Evolutionary conservation across 2,329 filamentous ascomycete genomes (phyloP).

Genomic region (Phialemonium atrogriseum): DNA sequence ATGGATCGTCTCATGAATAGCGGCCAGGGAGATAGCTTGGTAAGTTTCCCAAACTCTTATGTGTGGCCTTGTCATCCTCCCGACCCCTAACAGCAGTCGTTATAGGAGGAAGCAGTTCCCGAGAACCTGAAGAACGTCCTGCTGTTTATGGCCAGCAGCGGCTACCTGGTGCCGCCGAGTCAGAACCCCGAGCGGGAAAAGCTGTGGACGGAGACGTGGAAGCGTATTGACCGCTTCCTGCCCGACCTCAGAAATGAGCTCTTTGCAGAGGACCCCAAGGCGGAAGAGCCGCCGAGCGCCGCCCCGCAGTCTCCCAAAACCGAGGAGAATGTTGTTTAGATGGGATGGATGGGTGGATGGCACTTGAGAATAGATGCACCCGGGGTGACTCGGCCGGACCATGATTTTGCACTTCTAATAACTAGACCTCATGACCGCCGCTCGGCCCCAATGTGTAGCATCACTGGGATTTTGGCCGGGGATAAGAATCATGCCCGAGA

Average conservation of each 20-base stretch:
- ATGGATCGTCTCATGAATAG: slow-evolving; percentile 96
- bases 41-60: slow-evolving; percentile 38
- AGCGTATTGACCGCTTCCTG: slow-evolving; percentile 56
- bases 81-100: slow-evolving; percentile 8
- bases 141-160: slow-evolving; percentile 87
- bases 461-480: too few species aligned
- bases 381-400: too few species aligned
- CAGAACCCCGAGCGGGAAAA: slow-evolving; percentile 45
- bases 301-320: too few species aligned
- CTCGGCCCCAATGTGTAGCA: too few species aligned
- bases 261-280: slow-evolving; percentile 37
- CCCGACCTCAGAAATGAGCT: slow-evolving; percentile 52
- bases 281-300: slow-evolving; percentile 4
- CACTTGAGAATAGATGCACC: too few species aligned
- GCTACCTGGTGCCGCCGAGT: slow-evolving; percentile 67
- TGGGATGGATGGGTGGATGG: too few species aligned
- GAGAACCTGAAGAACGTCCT: slow-evolving; percentile 96
- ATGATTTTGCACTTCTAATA: too few species aligned
- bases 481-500: too few species aligned
- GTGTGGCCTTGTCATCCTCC: slow-evolving; percentile 4
- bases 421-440: too few species aligned
- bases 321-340: too few species aligned
- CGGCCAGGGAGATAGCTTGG: slow-evolving; percentile 81
- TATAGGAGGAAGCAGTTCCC: slow-evolving; percentile 83
- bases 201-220: slow-evolving; percentile 57